Conservation (phyloP, 768 basidiomycete species). For the Calocybe indica region DNA sequence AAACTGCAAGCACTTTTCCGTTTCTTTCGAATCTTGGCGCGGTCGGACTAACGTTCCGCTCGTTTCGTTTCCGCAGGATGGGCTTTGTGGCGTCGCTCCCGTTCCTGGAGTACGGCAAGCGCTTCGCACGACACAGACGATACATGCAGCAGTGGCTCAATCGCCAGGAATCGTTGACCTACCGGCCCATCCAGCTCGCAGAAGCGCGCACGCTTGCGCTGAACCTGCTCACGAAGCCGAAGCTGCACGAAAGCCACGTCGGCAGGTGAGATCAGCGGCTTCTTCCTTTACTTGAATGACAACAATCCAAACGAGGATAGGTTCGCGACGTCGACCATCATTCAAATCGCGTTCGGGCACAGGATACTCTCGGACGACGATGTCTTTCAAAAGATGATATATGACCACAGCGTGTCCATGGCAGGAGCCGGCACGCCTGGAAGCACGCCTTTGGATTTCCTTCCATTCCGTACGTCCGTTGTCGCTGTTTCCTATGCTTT, state of each 20-base stretch:
- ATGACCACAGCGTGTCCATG: not conserved
- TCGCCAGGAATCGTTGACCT: not conserved
- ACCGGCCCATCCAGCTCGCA: not conserved
- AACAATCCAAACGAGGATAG: constrained; percentile 1
- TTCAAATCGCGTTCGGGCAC: not conserved
- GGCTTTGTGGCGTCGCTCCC: not conserved
- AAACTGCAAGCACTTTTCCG: constrained; percentile 10
- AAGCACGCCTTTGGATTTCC: constrained; percentile 9
- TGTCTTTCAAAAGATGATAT: not conserved
- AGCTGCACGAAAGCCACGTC: not conserved
- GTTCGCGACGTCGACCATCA: constrained; percentile 17
- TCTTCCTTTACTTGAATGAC: too few species aligned
- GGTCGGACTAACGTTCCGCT: not conserved
- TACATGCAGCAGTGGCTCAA: not conserved
- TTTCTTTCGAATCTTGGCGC: not conserved
- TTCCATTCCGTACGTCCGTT: constrained; percentile 18
- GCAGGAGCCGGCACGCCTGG: constrained; percentile 3
- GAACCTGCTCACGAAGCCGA: not conserved
- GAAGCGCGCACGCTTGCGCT: not conserved
- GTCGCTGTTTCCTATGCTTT: too few species aligned
- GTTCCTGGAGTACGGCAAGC: not conserved
- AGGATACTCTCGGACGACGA: not conserved
- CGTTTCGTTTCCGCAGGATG: not conserved
- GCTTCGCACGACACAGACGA: not conserved
- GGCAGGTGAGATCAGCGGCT: too few species aligned